A percentile compares a stretch with the other conserved stretches of the same genome.
These are phyloP conservation scores for Zygosaccharomyces rouxii DNA, from an alignment of 805 yeast genomes.

Conservation along the genomic window DNA sequence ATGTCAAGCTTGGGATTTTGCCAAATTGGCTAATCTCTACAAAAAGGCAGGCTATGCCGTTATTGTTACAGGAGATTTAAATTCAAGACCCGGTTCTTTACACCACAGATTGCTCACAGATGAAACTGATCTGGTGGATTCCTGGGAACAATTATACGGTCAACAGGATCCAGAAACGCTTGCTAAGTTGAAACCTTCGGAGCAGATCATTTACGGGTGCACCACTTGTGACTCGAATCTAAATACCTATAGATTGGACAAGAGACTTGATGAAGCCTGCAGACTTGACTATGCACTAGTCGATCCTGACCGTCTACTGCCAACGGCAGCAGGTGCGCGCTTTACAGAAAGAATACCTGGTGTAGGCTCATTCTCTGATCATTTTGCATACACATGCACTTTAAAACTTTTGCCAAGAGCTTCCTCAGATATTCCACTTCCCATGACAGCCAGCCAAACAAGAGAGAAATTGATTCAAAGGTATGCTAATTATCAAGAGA, in stretches of 20 bases:
- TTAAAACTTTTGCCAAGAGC: slow-evolving; percentile 32
- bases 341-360: slow-evolving; percentile 67
- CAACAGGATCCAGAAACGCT: slow-evolving; percentile 40
- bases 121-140: slow-evolving; percentile 67
- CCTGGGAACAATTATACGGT: slow-evolving; percentile 74
- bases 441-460: slow-evolving; percentile 6
- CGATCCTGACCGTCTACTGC: slow-evolving; percentile 50
- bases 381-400: slow-evolving; percentile 70
- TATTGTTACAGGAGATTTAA: slow-evolving; percentile 88
- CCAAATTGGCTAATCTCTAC: slow-evolving; percentile 58
- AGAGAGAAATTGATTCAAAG: slow-evolving; percentile 15
- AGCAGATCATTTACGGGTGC: slow-evolving; percentile 71
- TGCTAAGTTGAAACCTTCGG: slow-evolving; percentile 45
- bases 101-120: slow-evolving; percentile 70
- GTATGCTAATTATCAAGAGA: slow-evolving; percentile 42
- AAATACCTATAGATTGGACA: slow-evolving; percentile 73
- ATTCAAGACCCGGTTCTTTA: slow-evolving; percentile 80
- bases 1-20: slow-evolving; percentile 94
- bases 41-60: slow-evolving; percentile 76
- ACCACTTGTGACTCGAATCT: slow-evolving; percentile 84
- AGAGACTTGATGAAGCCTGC: slow-evolving; percentile 65
- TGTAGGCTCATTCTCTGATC: slow-evolving; percentile 83
- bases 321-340: slow-evolving; percentile 60
- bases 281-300: slow-evolving; percentile 86
- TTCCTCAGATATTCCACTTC: slow-evolving; percentile 4